These are phyloP conservation scores for Amphibolis antarctica DNA, from an alignment of 106 monocot species.

Conservation along the genomic window DNA sequence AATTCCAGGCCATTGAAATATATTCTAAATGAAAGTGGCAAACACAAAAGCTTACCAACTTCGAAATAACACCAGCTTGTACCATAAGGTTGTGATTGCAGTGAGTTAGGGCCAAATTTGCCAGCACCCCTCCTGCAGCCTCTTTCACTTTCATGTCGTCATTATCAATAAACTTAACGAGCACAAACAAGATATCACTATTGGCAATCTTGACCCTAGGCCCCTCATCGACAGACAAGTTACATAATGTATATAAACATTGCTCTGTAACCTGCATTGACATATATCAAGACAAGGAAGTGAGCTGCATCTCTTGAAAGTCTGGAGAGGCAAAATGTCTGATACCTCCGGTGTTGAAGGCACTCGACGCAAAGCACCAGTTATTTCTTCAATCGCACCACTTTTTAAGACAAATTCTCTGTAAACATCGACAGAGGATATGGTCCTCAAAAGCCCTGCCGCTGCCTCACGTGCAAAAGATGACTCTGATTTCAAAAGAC, in stretches of 20 bases:
- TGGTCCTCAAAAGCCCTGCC: slow-evolving; percentile 51
- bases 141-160: slow-evolving; percentile 77
- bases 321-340: background rate
- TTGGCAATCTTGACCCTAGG: slow-evolving; percentile 37
- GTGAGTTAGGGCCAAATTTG: slow-evolving; percentile 52
- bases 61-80: slow-evolving; percentile 66
- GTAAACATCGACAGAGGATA: slow-evolving; percentile 52
- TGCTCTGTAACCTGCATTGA: slow-evolving; percentile 63
- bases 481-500: slow-evolving; percentile 64
- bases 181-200: slow-evolving; percentile 32
- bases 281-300: background rate
- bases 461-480: slow-evolving; percentile 59
- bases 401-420: slow-evolving; percentile 45
- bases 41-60: slow-evolving; percentile 39
- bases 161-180: slow-evolving; percentile 66
- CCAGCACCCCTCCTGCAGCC: slow-evolving; percentile 68
- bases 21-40: background rate
- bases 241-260: slow-evolving; percentile 60
- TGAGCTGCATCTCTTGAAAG: background rate
- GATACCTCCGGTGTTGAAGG: slow-evolving; percentile 1
- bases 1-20: background rate
- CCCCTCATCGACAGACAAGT: slow-evolving; percentile 60
- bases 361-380: slow-evolving; percentile 27
- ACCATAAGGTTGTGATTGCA: slow-evolving; percentile 47
- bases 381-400: slow-evolving; percentile 71